These are phyloP conservation scores for Plasmodium gaboni DNA, from an alignment of 169 alveolate species.

Conservation along the genomic window DNA sequence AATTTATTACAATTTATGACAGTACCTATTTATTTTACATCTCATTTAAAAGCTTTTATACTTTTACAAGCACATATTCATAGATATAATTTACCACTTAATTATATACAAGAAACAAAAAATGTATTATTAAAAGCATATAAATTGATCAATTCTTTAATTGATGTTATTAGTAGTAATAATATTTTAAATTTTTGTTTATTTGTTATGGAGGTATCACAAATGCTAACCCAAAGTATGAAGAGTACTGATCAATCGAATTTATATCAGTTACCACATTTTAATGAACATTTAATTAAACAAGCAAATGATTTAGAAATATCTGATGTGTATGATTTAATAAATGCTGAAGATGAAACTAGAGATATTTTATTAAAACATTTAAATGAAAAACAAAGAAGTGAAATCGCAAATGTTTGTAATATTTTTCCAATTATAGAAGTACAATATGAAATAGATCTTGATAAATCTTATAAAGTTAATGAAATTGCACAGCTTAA, in stretches of 20 bases:
- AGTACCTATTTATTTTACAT: constrained; percentile 40
- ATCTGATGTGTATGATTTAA: constrained; percentile 94
- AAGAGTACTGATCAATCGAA: constrained; percentile 90
- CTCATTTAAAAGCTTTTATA: constrained; percentile 83
- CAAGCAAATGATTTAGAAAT: constrained; percentile 90
- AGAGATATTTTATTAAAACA: constrained; percentile 89
- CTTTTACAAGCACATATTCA: constrained; percentile 95
- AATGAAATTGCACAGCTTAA: constrained; percentile 42
- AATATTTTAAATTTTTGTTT: constrained; percentile 96
- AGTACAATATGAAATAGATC: constrained; percentile 81
- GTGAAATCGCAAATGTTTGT: constrained; percentile 90
- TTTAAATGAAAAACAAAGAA: constrained; percentile 87
- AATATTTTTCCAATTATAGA: constrained; percentile 92
- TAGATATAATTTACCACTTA: constrained; percentile 90
- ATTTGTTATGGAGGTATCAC: constrained; percentile 96
- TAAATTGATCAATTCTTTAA: constrained; percentile 95
- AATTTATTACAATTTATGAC: constrained; percentile 42
- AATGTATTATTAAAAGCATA: constrained; percentile 85
- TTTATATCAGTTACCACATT: constrained; percentile 95
- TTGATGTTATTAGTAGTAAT: constrained; percentile 97
- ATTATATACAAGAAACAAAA: constrained; percentile 88
- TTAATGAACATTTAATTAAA: constrained; percentile 86
- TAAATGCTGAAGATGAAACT: constrained; percentile 96
- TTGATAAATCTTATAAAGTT: constrained; percentile 77
- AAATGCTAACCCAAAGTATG: constrained; percentile 97